Conservation (phyloP, 441 rosid species). For the Caryocar brasiliense region DNA sequence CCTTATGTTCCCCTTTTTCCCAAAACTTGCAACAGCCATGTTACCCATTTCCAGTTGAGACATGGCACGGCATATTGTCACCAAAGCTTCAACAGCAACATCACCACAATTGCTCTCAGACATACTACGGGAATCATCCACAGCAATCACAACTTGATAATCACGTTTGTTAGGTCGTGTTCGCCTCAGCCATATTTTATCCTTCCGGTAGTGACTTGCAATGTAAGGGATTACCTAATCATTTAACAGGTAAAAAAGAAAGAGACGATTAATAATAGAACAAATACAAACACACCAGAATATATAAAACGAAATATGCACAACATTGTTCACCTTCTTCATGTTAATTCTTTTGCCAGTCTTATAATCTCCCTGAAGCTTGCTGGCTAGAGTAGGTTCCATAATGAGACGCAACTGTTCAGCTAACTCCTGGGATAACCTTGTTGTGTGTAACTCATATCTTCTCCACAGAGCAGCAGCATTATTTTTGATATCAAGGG, state of each 20-base stretch:
- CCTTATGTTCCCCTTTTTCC: constrained; percentile 71
- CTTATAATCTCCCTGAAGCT: constrained; percentile 93
- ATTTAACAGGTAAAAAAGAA: constrained; percentile 7
- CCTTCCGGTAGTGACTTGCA: constrained; percentile 90
- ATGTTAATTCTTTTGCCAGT: constrained; percentile 96
- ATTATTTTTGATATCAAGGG: constrained; percentile 31
- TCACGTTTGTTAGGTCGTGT: constrained; percentile 93
- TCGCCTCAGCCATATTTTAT: constrained; percentile 95
- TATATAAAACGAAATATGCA: background rate
- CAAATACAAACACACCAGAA: background rate
- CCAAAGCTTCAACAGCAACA: constrained; percentile 84
- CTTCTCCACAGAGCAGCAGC: constrained; percentile 68
- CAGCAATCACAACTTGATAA: constrained; percentile 86
- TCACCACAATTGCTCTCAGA: constrained; percentile 79
- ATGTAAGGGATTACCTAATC: constrained; percentile 78
- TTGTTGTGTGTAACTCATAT: constrained; percentile 68
- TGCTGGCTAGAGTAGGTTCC: constrained; percentile 93
- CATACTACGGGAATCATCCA: constrained; percentile 97
- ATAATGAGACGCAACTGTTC: constrained; percentile 90
- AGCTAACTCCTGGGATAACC: constrained; percentile 86
- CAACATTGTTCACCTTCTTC: constrained; percentile 53
- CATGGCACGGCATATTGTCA: constrained; percentile 90
- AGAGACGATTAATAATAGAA: background rate
- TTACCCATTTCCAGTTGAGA: constrained; percentile 92
- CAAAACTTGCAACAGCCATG: constrained; percentile 90